Conservation (phyloP, 2,329 filamentous ascomycete genomes). For the Phoma herbarum region DNA sequence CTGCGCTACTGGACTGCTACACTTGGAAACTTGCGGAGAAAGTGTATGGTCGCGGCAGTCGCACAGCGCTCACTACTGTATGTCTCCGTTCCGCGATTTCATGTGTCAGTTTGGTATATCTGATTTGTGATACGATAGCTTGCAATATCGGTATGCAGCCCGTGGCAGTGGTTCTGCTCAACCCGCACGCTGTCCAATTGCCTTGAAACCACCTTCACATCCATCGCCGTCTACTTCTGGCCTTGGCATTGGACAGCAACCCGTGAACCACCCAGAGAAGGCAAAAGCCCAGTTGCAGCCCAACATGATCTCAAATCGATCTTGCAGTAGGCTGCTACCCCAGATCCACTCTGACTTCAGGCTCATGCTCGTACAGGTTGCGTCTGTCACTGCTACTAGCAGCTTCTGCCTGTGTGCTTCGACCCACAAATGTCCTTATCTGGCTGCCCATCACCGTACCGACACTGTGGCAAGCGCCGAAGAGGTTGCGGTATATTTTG, state of each 20-base stretch:
- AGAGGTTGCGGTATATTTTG: slow-evolving; percentile 61
- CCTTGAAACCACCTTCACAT: slow-evolving; percentile 87
- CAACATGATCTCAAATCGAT: slow-evolving; percentile 44
- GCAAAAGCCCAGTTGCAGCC: slow-evolving; percentile 45
- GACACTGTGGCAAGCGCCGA: slow-evolving; percentile 58
- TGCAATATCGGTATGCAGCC: slow-evolving; percentile 74
- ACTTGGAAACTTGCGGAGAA: slow-evolving; percentile 82
- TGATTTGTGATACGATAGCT: slow-evolving; percentile 61
- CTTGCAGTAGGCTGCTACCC: slow-evolving; percentile 38
- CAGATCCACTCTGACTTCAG: slow-evolving; percentile 22
- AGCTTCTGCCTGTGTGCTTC: slow-evolving; percentile 81
- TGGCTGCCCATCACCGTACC: slow-evolving; percentile 75
- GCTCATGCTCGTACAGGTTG: slow-evolving; percentile 45
- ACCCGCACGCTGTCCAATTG: slow-evolving; percentile 94
- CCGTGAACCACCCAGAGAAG: slow-evolving; percentile 26
- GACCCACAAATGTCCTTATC: slow-evolving; percentile 88
- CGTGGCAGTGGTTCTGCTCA: slow-evolving; percentile 97
- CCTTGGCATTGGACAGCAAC: slow-evolving; percentile 74
- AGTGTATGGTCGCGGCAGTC: slow-evolving; percentile 73
- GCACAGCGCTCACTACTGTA: slow-evolving; percentile 75
- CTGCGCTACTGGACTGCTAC: slow-evolving; percentile 82
- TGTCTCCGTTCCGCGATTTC: slow-evolving; percentile 47
- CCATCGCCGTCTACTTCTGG: slow-evolving; percentile 81
- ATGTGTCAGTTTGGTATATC: slow-evolving; percentile 31
- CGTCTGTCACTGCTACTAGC: slow-evolving; percentile 74